phyloP scores from a whole-genome alignment of 768 basidiomycete species.

The Agaricus subrufescens region DNA sequence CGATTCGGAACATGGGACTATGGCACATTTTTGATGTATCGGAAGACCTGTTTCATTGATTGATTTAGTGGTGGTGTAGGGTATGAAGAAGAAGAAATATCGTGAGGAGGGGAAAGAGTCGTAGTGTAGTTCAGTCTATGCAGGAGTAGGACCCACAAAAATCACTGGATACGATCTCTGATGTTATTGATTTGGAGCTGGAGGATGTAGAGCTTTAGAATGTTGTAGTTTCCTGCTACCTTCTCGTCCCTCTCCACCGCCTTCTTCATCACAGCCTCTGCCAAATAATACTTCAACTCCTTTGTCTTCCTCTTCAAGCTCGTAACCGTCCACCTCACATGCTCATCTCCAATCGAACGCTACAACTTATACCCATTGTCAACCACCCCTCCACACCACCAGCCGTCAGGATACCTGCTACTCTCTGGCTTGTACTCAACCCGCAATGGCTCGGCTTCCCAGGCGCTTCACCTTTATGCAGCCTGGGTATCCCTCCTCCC shows the following conservation, averaged over 20 bases:
- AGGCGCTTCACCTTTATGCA: constrained; percentile 75
- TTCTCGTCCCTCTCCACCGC: constrained; percentile 44
- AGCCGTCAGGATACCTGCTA: constrained; percentile 79
- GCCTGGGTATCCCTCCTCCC: constrained; percentile 66
- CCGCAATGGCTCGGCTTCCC: constrained; percentile 82
- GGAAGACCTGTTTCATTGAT: too few species aligned
- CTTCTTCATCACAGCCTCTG: constrained; percentile 83
- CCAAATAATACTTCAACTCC: constrained; percentile 64
- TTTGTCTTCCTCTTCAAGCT: constrained; percentile 52
- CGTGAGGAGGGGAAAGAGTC: too few species aligned
- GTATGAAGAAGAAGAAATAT: too few species aligned
- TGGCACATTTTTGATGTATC: too few species aligned
- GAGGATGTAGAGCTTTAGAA: too few species aligned
- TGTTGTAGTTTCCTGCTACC: constrained; percentile 15
- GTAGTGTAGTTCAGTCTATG: too few species aligned
- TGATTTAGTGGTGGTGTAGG: too few species aligned
- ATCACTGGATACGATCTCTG: too few species aligned
- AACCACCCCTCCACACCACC: constrained; percentile 98
- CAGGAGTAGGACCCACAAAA: too few species aligned
- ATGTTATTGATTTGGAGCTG: too few species aligned
- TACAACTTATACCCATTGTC: constrained; percentile 88
- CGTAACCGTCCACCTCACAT: constrained; percentile 91
- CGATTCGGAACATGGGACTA: too few species aligned
- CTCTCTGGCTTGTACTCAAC: constrained; percentile 89
- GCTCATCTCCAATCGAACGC: constrained; percentile 82